Evolutionary conservation across 2,329 filamentous ascomycete genomes (phyloP).

Genomic region (Ophiosphaerella korrae): DNA sequence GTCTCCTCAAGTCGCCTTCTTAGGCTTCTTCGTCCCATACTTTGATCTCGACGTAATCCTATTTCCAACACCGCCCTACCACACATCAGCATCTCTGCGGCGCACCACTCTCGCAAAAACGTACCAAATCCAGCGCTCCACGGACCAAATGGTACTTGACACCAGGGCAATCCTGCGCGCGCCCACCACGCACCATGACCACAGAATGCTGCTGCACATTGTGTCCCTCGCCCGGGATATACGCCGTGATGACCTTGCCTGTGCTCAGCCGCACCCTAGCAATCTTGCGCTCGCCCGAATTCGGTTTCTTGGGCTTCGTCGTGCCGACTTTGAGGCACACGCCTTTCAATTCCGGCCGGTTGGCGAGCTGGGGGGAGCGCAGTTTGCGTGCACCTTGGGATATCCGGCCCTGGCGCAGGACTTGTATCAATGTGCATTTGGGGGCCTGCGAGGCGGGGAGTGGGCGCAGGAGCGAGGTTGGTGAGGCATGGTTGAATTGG

Average conservation of each 20-base stretch:
- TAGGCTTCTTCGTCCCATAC: conserved; percentile 98
- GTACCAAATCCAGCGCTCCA: conserved; percentile 89
- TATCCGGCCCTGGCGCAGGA: conserved; percentile 72
- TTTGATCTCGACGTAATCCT: conserved; percentile 87
- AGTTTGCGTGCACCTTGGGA: conserved; percentile 82
- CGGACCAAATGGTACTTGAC: conserved; percentile 94
- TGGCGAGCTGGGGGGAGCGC: conserved; percentile 80
- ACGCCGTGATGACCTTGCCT: conserved; percentile 85
- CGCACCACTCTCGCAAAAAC: conserved; percentile 43
- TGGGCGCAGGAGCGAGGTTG: conserved; percentile 32
- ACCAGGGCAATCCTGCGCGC: conserved; percentile 96
- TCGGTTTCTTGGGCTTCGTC: conserved; percentile 97
- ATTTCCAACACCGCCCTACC: conserved; percentile 85
- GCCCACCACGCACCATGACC: conserved; percentile 89
- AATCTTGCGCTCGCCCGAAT: conserved; percentile 95
- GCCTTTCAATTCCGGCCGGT: conserved; percentile 85
- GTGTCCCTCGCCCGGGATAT: conserved; percentile 97
- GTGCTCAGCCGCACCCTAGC: conserved; percentile 88
- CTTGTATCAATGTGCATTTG: conserved; percentile 57
- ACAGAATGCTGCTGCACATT: conserved; percentile 99
- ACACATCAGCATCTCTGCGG: conserved; percentile 23
- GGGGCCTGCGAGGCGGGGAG: conserved; percentile 48
- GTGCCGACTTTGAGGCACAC: conserved; percentile 94
- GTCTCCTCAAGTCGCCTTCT: conserved; percentile 52
- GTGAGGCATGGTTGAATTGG: conserved; percentile 26